Conservation (phyloP, 1,139 yeast species). For the Hansenula lynferdii region DNA sequence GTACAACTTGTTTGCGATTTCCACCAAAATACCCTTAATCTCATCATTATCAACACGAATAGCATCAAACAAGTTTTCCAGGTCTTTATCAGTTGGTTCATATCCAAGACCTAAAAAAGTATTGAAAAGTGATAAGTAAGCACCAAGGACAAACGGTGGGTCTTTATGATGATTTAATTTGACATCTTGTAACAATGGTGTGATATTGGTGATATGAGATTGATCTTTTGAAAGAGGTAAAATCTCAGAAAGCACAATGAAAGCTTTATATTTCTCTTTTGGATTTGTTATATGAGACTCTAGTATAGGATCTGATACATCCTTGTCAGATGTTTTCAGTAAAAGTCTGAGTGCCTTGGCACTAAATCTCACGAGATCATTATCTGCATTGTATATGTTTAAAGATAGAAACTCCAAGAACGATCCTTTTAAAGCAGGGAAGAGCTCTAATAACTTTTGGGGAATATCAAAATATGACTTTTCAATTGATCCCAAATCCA, state of each 20-base stretch:
- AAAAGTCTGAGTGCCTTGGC: conserved; percentile 13
- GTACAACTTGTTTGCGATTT: conserved; percentile 10
- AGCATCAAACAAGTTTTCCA: conserved; percentile 16
- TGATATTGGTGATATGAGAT: neutral
- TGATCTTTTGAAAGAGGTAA: conserved; percentile 7
- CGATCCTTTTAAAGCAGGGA: conserved; percentile 17
- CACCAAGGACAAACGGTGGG: conserved; percentile 12
- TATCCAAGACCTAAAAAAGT: conserved; percentile 5
- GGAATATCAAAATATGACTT: conserved; percentile 35
- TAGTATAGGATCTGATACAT: neutral
- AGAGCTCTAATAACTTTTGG: conserved; percentile 23
- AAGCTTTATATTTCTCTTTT: conserved; percentile 8
- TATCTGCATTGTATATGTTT: conserved; percentile 23
- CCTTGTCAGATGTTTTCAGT: neutral
- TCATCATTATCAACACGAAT: conserved; percentile 14
- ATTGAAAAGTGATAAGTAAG: conserved; percentile 14
- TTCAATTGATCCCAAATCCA: conserved; percentile 36
- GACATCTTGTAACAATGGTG: conserved; percentile 7
- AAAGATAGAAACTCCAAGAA: conserved; percentile 21
- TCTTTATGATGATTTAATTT: conserved; percentile 20
- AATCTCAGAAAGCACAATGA: conserved; percentile 17
- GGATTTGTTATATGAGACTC: neutral
- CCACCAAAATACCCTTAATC: conserved; percentile 4
- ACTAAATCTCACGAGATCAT: conserved; percentile 20
- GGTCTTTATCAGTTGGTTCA: neutral